A percentile compares a stretch with the other conserved stretches of the same genome.
Conservation (phyloP, 768 basidiomycete species). For the Pholiota conissans region DNA sequence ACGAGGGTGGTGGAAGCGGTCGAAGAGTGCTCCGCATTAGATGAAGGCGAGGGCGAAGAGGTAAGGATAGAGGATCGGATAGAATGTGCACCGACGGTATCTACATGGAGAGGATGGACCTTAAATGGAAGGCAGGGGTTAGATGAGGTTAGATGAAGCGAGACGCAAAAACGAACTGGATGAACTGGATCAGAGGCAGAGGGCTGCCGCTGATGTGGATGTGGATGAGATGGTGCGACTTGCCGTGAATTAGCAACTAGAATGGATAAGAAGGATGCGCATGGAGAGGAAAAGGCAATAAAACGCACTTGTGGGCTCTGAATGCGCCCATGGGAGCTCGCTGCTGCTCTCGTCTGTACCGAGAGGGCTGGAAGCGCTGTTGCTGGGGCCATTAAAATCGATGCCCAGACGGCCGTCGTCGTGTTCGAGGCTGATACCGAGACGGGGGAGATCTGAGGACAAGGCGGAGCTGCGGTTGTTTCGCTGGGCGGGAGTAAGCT, state of each 20-base stretch:
- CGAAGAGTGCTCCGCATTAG: conserved; percentile 37
- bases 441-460: conserved; percentile 31
- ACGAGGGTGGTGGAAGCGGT: conserved; percentile 33
- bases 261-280: conserved; percentile 22
- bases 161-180: conserved; percentile 22
- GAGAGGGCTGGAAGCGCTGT: conserved; percentile 36
- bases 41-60: conserved; percentile 29
- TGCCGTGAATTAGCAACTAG: conserved; percentile 18
- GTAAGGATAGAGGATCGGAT: conserved; percentile 38
- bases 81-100: conserved; percentile 46
- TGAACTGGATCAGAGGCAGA: conserved; percentile 23
- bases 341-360: conserved; percentile 49
- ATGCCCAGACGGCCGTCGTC: conserved; percentile 60
- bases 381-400: conserved; percentile 41
- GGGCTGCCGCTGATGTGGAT: conserved; percentile 30
- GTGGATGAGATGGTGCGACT: conserved; percentile 25
- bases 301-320: conserved; percentile 44
- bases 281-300: conserved; percentile 16
- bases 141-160: conserved; percentile 7
- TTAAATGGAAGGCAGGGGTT: conserved; percentile 14
- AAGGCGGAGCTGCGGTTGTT: conserved; percentile 15
- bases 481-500: conserved; percentile 24
- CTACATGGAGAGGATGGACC: conserved; percentile 58
- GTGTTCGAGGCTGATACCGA: conserved; percentile 46
- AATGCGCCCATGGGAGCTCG: conserved; percentile 59